Evolutionary conservation across 2,329 filamentous ascomycete species (phyloP), one percentile per base, ranked within the genome.

Genomic region (Colletotrichum australisinense): DNA sequence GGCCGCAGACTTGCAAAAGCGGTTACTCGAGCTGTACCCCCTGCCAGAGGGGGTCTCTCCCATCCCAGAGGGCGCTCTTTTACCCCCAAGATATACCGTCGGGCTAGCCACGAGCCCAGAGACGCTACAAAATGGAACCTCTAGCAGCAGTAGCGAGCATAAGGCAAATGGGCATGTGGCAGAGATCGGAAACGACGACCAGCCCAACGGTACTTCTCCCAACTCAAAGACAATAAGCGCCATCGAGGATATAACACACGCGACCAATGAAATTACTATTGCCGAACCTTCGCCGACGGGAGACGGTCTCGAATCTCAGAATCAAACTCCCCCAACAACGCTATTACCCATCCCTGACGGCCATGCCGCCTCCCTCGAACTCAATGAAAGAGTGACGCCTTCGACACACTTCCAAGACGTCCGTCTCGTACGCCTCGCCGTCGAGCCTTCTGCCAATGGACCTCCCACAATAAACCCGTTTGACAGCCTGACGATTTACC

Each of bases 371-470:
- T 88, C 82, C 0, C 80, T 99, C 0, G 78, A 86, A 0, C 80
- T 83, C n/a, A 98, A 97, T 79, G 81, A 86, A 22, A 90, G 95
- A 19, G 82, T 97, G 6, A 99, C 97, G 0, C 92, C 95, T 0
- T 62, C 81, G 1, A 85, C 86, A 1, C 97, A 99, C 83, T 98
- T 95, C 92, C 97, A 99, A 84, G 97, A 99, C 84, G 96, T 98
- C 57, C 93, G 97, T 0, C 83, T 98, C n/a, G 88, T 86, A 1
- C 62, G 56, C 28, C 69, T 75, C 53, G 22, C 62, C 24, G 26
- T 75, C 11, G 46, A 35, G 69, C n/a, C 75, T 11, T 74, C 6
- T 67, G 74, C 22, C 26, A 78, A 2, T 75, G 76, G 2, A 64
- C 81, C 78, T 53, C 56, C 62, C 58, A 81, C 84, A 80, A 84